These are phyloP conservation scores for Gentiana straminea DNA, from an alignment of 257 asterid species.

Conservation along the genomic window DNA sequence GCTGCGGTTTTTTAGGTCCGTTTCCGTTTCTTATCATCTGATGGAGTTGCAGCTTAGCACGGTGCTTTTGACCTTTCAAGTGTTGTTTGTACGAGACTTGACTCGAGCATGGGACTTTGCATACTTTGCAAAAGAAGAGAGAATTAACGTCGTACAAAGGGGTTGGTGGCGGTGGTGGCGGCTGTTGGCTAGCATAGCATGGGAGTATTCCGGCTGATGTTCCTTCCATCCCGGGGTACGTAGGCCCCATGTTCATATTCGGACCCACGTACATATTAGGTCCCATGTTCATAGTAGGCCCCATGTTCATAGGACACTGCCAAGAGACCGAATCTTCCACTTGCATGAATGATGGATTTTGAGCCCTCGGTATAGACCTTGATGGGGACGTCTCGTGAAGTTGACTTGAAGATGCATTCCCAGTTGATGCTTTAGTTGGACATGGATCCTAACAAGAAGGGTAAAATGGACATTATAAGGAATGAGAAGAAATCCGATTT, in stretches of 20 bases:
- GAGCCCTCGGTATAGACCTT: too few relatives aligned
- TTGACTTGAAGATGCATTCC: not conserved
- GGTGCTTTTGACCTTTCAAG: slow-evolving; percentile 43
- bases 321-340: slow-evolving; percentile 1
- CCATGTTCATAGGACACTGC: not conserved
- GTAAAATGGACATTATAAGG: not conserved
- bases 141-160: too few relatives aligned
- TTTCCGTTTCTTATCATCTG: slow-evolving; percentile 6
- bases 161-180: not conserved
- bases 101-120: slow-evolving; percentile 35
- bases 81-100: slow-evolving; percentile 23
- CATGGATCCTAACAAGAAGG: slow-evolving; percentile 14
- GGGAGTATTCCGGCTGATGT: slow-evolving; percentile 9
- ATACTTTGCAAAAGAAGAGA: slow-evolving; percentile 25
- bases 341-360: not conserved
- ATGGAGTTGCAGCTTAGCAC: slow-evolving; percentile 23
- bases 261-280: not conserved
- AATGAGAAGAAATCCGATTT: not conserved
- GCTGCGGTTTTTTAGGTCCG: not conserved
- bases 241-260: not conserved
- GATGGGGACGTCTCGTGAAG: too few relatives aligned
- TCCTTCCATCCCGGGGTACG: slow-evolving; percentile 18
- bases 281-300: slow-evolving; percentile 4
- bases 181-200: not conserved
- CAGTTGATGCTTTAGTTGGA: not conserved